These are phyloP conservation scores for Mycosarcoma mackinlayi DNA, from an alignment of 1,284 basidiomycete genomes.

Conservation along the genomic window DNA sequence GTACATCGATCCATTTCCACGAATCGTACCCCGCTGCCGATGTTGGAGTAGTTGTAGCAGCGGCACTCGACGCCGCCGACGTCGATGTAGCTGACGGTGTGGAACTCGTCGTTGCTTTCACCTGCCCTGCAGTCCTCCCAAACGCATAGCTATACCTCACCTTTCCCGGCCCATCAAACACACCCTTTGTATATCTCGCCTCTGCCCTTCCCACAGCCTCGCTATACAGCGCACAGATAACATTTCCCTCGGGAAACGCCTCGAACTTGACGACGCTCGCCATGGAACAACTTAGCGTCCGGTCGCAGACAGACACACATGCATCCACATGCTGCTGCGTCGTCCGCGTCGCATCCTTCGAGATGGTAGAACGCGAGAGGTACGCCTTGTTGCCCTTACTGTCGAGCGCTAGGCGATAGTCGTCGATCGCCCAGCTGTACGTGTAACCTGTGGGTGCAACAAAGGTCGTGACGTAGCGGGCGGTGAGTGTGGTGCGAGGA, in stretches of 20 bases:
- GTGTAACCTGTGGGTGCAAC: constrained; percentile 26
- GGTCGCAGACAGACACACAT: constrained; percentile 17
- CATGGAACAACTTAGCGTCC: constrained; percentile 25
- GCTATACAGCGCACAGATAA: constrained; percentile 27
- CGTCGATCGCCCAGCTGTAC: constrained; percentile 29
- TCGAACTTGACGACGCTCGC: constrained; percentile 29
- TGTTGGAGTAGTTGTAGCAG: neutral
- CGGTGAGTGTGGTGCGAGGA: neutral
- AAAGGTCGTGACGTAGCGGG: constrained; percentile 21
- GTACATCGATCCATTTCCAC: constrained; percentile 32
- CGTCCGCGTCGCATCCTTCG: constrained; percentile 5
- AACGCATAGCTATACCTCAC: constrained; percentile 31
- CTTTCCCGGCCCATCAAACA: constrained; percentile 18
- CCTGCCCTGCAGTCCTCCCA: constrained; percentile 20
- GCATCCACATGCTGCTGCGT: constrained; percentile 22
- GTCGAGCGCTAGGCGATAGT: constrained; percentile 17
- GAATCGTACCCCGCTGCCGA: constrained; percentile 1
- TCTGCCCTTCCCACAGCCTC: constrained; percentile 1
- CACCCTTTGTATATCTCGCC: constrained; percentile 18
- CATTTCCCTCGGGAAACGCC: constrained; percentile 26
- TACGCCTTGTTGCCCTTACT: constrained; percentile 11
- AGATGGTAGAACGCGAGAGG: constrained; percentile 17
- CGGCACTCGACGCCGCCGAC: neutral
- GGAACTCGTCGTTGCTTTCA: neutral
- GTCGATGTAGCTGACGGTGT: neutral